Percentiles rank a stretch among this genome's conserved stretches.
Conservation (phyloP, 2,329 filamentous ascomycete genomes). For the Raffaelea arxii region DNA sequence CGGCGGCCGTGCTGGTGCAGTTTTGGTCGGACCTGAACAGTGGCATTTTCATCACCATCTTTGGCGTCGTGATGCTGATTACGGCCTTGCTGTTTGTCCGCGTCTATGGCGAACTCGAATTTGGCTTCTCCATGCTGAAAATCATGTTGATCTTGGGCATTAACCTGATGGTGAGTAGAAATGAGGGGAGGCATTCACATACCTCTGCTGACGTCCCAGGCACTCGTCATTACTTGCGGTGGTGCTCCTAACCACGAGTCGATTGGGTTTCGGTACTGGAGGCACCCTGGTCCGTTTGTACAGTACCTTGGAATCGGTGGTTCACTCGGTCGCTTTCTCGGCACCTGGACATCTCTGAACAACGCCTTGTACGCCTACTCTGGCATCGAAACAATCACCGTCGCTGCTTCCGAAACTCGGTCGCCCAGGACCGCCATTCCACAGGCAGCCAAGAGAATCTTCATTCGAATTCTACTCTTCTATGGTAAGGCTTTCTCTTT, state of each 20-base stretch:
- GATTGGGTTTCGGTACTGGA: conserved; percentile 11
- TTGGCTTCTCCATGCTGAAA: conserved; percentile 24
- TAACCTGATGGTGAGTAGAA: conserved; percentile 38
- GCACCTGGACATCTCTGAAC: conserved; percentile 32
- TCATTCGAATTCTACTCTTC: conserved; percentile 21
- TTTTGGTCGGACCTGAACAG: conserved; percentile 51
- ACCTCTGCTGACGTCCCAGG: too few relatives aligned
- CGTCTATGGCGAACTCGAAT: conserved; percentile 12
- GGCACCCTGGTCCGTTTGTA: conserved; percentile 31
- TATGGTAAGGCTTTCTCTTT: too few relatives aligned
- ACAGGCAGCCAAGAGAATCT: conserved; percentile 14
- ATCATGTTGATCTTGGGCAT: conserved; percentile 38
- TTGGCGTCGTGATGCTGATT: conserved; percentile 4
- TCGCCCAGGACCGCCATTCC: conserved; percentile 13
- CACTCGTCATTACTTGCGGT: conserved; percentile 34
- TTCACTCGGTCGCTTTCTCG: conserved; percentile 28
- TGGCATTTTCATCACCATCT: conserved; percentile 25
- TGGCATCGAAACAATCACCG: conserved; percentile 41
- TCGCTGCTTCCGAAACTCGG: conserved; percentile 12
- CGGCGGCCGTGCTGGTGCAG: conserved; percentile 46
- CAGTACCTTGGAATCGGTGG: conserved; percentile 26
- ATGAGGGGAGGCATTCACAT: too few relatives aligned
- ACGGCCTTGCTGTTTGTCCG: conserved; percentile 7
- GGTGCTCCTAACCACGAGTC: conserved; percentile 12
- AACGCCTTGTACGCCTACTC: conserved; percentile 23